A percentile compares a stretch with the other conserved stretches of the same genome.
Conservation (phyloP, 169 alveolate species). For the Plasmodium adleri region DNA sequence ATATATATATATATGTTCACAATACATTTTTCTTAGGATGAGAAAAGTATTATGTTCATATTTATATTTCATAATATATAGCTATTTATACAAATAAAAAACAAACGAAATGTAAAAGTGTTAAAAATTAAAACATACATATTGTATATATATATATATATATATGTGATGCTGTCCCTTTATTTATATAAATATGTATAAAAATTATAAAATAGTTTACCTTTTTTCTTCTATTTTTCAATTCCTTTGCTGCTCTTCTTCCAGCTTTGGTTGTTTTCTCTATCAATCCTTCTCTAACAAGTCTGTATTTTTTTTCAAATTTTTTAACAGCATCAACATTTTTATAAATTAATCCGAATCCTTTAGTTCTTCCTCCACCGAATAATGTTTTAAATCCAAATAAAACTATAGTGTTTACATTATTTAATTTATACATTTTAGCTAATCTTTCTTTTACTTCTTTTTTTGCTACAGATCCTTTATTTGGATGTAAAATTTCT, state of each 20-base stretch:
- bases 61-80: neutral
- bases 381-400: conserved; percentile 95
- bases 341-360: conserved; percentile 95
- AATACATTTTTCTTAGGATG: neutral
- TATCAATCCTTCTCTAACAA: conserved; percentile 88
- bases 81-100: conserved; percentile 8
- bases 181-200: conserved; percentile 2
- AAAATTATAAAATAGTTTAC: conserved; percentile 81
- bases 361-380: conserved; percentile 97
- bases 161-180: too few relatives aligned
- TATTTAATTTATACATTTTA: conserved; percentile 89
- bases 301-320: conserved; percentile 92
- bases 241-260: conserved; percentile 91
- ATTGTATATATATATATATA: too few relatives aligned
- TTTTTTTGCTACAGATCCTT: conserved; percentile 93
- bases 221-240: conserved; percentile 91
- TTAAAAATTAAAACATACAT: too few relatives aligned
- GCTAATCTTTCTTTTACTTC: conserved; percentile 93
- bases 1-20: neutral
- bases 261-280: conserved; percentile 87
- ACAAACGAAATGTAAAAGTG: neutral
- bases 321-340: conserved; percentile 90
- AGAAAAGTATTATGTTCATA: too few relatives aligned
- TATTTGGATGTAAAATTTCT: conserved; percentile 94
- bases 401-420: conserved; percentile 89